Evolutionary conservation across 2,329 filamentous ascomycete species (phyloP), one percentile per base, ranked within the genome.

Genomic region (Hymenoscyphus albidus): DNA sequence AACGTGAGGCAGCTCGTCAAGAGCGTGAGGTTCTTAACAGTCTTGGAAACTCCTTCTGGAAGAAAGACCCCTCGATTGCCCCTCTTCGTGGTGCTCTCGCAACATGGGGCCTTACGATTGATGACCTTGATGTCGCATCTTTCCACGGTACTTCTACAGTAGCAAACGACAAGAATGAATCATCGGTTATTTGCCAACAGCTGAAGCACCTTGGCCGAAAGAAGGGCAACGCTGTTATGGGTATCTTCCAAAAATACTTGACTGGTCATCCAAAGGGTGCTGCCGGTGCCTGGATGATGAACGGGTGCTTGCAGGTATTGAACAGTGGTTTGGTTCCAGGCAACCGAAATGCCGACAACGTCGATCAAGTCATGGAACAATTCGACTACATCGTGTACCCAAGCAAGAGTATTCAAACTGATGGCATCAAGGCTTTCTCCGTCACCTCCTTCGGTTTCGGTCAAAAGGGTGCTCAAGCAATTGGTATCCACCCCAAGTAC

Each of bases 161-260:
- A 76, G 95, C 95, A 72, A 99, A 99, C 78, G 95, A 99, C 83
- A 98, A 98, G 88, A 99, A 99, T 80, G 95, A 99, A 79, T 98
- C 95, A 18, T 93, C 93, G 62, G 95, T 97, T 75, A 90, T 99
- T 73, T 97, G 94, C 83, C 88, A 97, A 78, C 96, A 99, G 80
- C 87, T 99, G 79, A 88, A 89, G 72, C 96, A 99, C 76, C 88
- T 99, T 62, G 95, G 95, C 70, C 91, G 95, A 73, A 90, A 89
- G 80, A 97, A 97, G 88, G 95, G 96, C 74, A 99, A 99, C 75
- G 93, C 95, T 39, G 83, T 99, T 14, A 80, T 98, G 70, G 95
- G 93, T 82, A 93, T 99, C 77, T 99, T 98, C 90, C 95, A 99
- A 81, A 99, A 99, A 81, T 98, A 96, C 79, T 88, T 99, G 67